These are phyloP conservation scores for Rhododendron griersonianum DNA, from an alignment of 148 eudicot genomes.

Conservation along the genomic window DNA sequence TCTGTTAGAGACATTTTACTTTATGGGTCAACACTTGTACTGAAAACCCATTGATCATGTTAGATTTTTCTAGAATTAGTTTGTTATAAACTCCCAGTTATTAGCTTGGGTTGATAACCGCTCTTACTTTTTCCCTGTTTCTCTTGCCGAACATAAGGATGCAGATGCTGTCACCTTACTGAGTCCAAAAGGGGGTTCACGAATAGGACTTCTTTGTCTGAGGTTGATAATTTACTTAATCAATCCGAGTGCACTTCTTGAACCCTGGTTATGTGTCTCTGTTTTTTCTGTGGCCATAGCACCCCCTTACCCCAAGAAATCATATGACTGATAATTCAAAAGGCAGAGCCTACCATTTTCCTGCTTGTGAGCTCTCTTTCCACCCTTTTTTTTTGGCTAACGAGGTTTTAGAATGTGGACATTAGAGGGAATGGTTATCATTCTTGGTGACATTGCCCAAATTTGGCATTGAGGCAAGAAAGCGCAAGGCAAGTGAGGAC, in stretches of 20 bases:
- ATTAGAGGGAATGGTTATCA: background rate
- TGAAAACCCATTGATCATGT: background rate
- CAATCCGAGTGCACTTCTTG: background rate
- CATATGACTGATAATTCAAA: background rate
- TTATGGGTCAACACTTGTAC: background rate
- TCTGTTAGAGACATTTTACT: background rate
- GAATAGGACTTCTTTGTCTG: background rate
- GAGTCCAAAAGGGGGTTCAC: background rate
- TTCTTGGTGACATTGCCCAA: background rate
- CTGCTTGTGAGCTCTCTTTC: background rate
- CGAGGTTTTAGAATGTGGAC: background rate
- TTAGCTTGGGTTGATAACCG: background rate
- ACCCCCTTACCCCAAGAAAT: background rate
- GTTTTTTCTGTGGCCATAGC: background rate
- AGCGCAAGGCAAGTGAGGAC: background rate
- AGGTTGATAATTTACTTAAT: background rate
- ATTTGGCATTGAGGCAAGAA: background rate
- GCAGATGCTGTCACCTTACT: background rate
- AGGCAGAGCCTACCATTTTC: background rate
- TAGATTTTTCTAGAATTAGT: background rate
- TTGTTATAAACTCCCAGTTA: background rate
- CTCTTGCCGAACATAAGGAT: background rate
- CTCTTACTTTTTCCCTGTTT: background rate
- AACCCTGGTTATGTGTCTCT: background rate
- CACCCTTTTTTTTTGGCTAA: background rate